Evolutionary conservation across 345 rosid genomes (phyloP), one percentile per base, ranked within the genome.

Genomic region (Draba incana): DNA sequence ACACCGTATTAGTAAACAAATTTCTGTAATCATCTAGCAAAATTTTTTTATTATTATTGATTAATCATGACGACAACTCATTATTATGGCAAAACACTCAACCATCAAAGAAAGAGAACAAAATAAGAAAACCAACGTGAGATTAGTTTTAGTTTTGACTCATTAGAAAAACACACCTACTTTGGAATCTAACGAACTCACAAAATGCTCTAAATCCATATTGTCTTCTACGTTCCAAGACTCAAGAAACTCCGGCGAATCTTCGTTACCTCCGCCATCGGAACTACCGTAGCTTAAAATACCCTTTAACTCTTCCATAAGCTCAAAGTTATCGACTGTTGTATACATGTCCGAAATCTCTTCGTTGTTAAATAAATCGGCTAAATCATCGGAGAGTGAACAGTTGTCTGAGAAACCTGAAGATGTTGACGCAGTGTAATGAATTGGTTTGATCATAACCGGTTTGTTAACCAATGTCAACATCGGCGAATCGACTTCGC

Each of bases 261-360:
- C 51, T 33, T 67, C 41, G 23, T 15, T 5, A 59, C 31, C 43
- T 25, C 48, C 56, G 25, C 3, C 23, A 10, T 12, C 23, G 15
- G 31, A 8, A 54, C 27, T 16, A 3, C 4, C 63, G 44, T 56
- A 35, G 55, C 59, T 50, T 51, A 74, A 28, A 11, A 68, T 61
- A 27, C 14, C 39, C 16, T 68, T 37, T 28, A 74, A 38, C 78
- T 74, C 73, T 6, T 74, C 78, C 73, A 74, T 60, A 38, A 67
- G 16, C 15, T 37, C 74, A 20, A 68, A n/a, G 16, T 54, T 61
- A 74, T 67, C 78, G 2, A 74, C 57, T 20, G 35, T 38, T 8
- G 7, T 45, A 20, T 45, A 74, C 57, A 60, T 45, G 38, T 28
- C 12, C 10, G 53, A 60, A 10, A 60, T 60, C 52, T 67, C 68